Evolutionary conservation across 148 eudicot genomes (phyloP).

Genomic region (Chenopodium album): DNA sequence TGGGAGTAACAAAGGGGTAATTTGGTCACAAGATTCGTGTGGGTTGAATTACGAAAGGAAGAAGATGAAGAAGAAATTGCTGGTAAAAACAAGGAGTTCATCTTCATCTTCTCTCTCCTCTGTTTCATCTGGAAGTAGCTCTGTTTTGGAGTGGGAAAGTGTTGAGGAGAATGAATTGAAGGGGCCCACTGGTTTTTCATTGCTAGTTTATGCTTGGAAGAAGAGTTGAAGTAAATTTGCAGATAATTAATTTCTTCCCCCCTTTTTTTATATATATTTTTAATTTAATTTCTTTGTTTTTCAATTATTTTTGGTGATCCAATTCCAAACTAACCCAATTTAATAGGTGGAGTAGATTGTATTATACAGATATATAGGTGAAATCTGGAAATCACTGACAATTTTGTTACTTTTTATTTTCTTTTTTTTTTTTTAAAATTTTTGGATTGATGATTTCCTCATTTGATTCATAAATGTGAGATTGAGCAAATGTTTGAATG

Average conservation of each 20-base stretch:
- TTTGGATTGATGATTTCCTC: constrained; percentile 1
- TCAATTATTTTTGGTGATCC: not conserved
- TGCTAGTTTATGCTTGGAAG: constrained; percentile 92
- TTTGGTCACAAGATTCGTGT: constrained; percentile 48
- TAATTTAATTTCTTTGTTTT: not conserved
- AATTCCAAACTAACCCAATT: constrained; percentile 18
- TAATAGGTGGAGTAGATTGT: constrained; percentile 11
- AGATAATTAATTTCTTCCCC: constrained; percentile 1
- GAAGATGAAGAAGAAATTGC: constrained; percentile 55
- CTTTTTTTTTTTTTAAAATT: no score
- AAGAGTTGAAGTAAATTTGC: constrained; percentile 33
- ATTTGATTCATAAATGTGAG: constrained; percentile 4
- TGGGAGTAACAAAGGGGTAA: constrained; percentile 9
- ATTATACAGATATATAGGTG: constrained; percentile 12
- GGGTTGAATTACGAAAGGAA: constrained; percentile 60
- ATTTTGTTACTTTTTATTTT: not conserved
- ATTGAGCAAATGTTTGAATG: not conserved
- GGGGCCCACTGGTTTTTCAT: constrained; percentile 73
- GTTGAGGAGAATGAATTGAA: constrained; percentile 72
- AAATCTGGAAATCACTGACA: constrained; percentile 17
- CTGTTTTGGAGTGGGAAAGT: constrained; percentile 87
- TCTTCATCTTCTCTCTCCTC: constrained; percentile 66
- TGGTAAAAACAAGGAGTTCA: constrained; percentile 46
- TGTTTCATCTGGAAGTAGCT: constrained; percentile 60
- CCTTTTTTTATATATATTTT: not conserved